A percentile compares a stretch with the other conserved stretches of the same genome.
Evolutionary conservation across 208 protist genomes (phyloP).

Genomic region (Acanthamoeba royreba): DNA sequence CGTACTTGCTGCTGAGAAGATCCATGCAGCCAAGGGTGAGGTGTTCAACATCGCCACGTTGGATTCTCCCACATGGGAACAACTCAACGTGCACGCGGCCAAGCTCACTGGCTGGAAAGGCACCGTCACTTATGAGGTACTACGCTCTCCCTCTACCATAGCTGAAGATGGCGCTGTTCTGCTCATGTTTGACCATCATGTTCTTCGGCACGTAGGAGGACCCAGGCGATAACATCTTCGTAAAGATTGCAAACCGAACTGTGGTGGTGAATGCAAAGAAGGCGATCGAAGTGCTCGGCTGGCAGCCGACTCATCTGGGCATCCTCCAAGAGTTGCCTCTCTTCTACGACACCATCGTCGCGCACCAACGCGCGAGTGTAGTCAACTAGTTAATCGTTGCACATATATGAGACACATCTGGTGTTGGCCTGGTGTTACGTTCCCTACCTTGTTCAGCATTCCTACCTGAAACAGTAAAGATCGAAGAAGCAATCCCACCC

Average conservation of each 20-base stretch:
- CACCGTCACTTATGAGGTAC: neutral
- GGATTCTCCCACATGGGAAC: neutral
- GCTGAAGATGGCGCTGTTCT: too few relatives aligned
- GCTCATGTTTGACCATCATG: too few relatives aligned
- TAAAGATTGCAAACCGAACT: neutral
- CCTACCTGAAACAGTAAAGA: too few relatives aligned
- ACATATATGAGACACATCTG: too few relatives aligned
- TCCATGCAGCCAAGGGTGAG: conserved; percentile 16
- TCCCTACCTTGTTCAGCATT: too few relatives aligned
- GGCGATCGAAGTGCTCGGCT: conserved; percentile 26
- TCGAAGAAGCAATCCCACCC: too few relatives aligned
- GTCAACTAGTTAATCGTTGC: too few relatives aligned
- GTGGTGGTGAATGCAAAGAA: conserved; percentile 5
- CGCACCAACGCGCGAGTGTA: too few relatives aligned
- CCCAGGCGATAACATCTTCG: neutral
- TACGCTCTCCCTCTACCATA: neutral
- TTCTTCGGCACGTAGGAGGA: neutral
- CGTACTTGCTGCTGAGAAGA: neutral
- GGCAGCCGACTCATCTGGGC: conserved; percentile 22
- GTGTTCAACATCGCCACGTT: conserved; percentile 18
- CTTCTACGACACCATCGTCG: neutral
- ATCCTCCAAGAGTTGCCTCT: neutral
- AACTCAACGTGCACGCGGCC: neutral
- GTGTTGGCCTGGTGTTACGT: too few relatives aligned
- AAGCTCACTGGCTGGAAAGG: neutral